Conservation (phyloP, 2,329 filamentous ascomycete species). For the Arthrobotrys iridis region DNA sequence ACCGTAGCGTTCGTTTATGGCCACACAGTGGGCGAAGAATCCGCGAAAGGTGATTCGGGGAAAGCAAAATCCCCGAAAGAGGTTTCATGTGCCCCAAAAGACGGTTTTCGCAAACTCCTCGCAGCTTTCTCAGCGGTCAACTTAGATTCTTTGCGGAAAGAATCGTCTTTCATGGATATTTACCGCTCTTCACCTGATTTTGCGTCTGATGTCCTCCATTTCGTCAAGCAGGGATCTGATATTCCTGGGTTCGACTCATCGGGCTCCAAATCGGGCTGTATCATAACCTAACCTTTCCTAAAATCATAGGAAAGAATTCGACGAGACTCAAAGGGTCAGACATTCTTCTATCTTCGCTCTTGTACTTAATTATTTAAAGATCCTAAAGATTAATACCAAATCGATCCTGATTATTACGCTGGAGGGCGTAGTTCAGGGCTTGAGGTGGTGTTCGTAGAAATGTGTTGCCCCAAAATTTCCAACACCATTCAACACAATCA, state of each 20-base stretch:
- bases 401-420: no score
- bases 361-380: no score
- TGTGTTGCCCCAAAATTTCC: neutral
- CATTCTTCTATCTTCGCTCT: no score
- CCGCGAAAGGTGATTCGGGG: neutral
- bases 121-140: neutral
- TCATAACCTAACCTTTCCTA: neutral
- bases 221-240: neutral
- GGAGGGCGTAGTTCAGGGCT: no score
- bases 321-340: no score
- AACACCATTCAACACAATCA: constrained; percentile 2
- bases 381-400: no score
- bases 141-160: neutral
- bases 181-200: neutral
- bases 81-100: neutral
- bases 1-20: neutral
- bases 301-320: no score
- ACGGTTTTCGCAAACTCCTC: constrained; percentile 5
- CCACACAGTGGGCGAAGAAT: neutral
- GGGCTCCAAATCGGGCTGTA: neutral
- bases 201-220: neutral
- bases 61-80: neutral
- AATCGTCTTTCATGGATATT: neutral
- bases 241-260: no score
- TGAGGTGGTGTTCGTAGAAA: no score